A percentile compares a stretch with the other conserved stretches of the same genome.
Conservation (phyloP, 306 rosid species). For the Trichosanthes truncata region DNA sequence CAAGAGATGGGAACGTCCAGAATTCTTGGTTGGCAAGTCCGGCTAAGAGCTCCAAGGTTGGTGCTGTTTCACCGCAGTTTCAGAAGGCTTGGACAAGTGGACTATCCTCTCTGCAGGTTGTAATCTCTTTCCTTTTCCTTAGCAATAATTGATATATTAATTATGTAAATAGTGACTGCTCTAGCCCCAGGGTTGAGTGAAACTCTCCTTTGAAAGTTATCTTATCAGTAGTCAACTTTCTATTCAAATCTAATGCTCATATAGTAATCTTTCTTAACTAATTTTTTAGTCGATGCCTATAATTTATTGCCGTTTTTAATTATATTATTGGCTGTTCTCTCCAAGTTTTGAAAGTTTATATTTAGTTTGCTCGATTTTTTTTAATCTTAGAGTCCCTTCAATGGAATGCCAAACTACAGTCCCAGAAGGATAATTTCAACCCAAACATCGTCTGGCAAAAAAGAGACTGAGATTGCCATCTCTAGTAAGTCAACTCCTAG, state of each 20-base stretch:
- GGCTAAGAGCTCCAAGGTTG: conserved; percentile 18
- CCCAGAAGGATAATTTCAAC: conserved; percentile 23
- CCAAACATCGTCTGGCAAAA: conserved; percentile 14
- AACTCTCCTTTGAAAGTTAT: background rate
- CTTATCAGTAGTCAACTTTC: background rate
- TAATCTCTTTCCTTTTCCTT: conserved; percentile 6
- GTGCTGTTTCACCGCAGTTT: conserved; percentile 8
- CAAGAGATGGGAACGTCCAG: conserved; percentile 16
- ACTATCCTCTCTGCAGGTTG: conserved; percentile 15
- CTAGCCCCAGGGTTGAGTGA: background rate
- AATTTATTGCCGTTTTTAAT: background rate
- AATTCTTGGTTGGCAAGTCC: conserved; percentile 18
- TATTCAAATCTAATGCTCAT: background rate
- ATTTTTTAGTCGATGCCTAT: background rate
- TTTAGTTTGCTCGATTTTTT: conserved; percentile 15
- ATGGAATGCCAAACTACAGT: conserved; percentile 19
- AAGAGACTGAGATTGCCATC: conserved; percentile 4
- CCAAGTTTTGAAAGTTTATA: conserved; percentile 11
- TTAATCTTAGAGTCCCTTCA: conserved; percentile 19
- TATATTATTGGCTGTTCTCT: background rate
- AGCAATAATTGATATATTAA: background rate
- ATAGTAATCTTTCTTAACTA: background rate
- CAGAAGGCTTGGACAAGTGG: conserved; percentile 7
- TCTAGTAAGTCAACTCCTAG: conserved; percentile 17
- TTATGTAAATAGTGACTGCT: background rate